Evolutionary conservation across 2,329 filamentous ascomycete genomes (phyloP).

Genomic region (Xylariaceae sp.): DNA sequence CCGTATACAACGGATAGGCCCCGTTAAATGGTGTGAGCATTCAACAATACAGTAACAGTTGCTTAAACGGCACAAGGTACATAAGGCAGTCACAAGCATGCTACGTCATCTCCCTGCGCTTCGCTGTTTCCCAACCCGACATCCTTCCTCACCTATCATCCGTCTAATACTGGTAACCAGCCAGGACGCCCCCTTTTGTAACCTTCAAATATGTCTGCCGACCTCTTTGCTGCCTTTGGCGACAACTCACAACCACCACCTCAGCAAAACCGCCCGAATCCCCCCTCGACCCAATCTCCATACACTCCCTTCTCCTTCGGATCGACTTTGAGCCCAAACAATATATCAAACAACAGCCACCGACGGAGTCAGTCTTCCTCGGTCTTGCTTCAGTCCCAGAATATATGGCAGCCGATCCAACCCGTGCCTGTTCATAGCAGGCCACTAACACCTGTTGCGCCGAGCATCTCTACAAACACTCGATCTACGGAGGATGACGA

Average conservation of each 20-base stretch:
- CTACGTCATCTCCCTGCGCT: background rate
- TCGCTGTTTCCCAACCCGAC: background rate
- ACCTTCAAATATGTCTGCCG: conserved; percentile 51
- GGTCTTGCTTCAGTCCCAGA: conserved; percentile 11
- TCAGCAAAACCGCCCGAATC: conserved; percentile 19
- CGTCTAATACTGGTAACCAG: background rate
- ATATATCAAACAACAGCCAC: conserved; percentile 18
- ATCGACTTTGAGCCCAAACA: conserved; percentile 1
- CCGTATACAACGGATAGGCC: too few species aligned
- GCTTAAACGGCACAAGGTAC: background rate
- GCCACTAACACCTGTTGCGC: conserved; percentile 11
- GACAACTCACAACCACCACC: conserved; percentile 35
- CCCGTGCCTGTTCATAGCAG: conserved; percentile 16
- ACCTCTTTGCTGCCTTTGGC: conserved; percentile 61
- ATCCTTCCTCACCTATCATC: background rate
- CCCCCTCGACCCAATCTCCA: conserved; percentile 3
- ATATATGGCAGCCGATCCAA: conserved; percentile 28
- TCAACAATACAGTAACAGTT: too few species aligned
- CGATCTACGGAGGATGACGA: conserved; percentile 34
- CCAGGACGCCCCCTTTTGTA: background rate
- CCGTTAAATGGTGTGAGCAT: too few species aligned
- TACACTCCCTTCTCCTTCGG: conserved; percentile 22
- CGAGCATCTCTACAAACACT: conserved; percentile 7
- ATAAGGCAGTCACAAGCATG: background rate
- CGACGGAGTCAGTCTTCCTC: conserved; percentile 26